A percentile compares a stretch with the other conserved stretches of the same genome.
phyloP scores from a whole-genome alignment of 768 basidiomycete species.

The Pholiota molesta region DNA sequence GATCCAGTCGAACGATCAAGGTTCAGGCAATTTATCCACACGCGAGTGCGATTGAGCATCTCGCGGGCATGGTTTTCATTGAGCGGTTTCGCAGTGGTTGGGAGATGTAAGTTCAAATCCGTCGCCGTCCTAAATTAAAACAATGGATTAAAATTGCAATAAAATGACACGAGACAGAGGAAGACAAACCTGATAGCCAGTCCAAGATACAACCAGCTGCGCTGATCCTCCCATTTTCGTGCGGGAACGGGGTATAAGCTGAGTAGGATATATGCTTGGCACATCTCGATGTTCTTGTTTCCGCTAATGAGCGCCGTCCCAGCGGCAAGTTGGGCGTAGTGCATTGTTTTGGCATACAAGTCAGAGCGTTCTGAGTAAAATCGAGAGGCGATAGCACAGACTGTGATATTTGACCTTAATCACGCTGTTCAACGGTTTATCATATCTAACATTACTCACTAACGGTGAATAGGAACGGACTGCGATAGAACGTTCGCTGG shows the following conservation, averaged over 20 bases:
- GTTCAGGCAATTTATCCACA: slow-evolving; percentile 92
- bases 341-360: slow-evolving; percentile 72
- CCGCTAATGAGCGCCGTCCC: slow-evolving; percentile 78
- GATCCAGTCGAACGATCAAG: slow-evolving; percentile 87
- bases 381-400: slow-evolving; percentile 87
- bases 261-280: slow-evolving; percentile 80
- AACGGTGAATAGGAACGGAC: slow-evolving; percentile 91
- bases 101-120: slow-evolving; percentile 87
- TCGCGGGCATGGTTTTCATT: slow-evolving; percentile 85
- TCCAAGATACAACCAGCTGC: slow-evolving; percentile 89
- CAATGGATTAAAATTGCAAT: slow-evolving; percentile 9
- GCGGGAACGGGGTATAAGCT: slow-evolving; percentile 78
- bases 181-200: slow-evolving; percentile 74
- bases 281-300: slow-evolving; percentile 81
- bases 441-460: slow-evolving; percentile 50
- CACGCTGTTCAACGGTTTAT: neutral
- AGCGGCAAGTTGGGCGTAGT: slow-evolving; percentile 75
- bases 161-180: slow-evolving; percentile 6
- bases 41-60: slow-evolving; percentile 85
- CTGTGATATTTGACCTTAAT: slow-evolving; percentile 34
- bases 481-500: slow-evolving; percentile 76
- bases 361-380: slow-evolving; percentile 73
- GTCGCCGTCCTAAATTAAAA: slow-evolving; percentile 71
- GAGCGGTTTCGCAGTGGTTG: slow-evolving; percentile 68
- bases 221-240: slow-evolving; percentile 86